Evolutionary conservation across 129 eudicot genomes (phyloP).

Genomic region (Pseudognaphalium luteoalbum): DNA sequence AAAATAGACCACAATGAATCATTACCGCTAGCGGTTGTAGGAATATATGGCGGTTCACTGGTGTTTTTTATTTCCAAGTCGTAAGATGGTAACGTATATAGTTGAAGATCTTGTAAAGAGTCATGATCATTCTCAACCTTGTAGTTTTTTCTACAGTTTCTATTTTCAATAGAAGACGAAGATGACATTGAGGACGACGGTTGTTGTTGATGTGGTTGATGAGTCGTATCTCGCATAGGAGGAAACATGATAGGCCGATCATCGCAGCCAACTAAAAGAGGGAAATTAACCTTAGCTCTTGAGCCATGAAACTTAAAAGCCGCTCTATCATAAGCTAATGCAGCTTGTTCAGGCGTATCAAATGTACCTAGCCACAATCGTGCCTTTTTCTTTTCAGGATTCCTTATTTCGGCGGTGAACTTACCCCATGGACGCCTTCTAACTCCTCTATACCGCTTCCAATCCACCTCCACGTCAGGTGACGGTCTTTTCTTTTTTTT

Average conservation of each 20-base stretch:
- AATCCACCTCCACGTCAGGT: constrained; percentile 15
- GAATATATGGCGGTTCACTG: not conserved
- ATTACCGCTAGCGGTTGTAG: not conserved
- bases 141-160: not conserved
- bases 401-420: constrained; percentile 45
- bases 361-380: constrained; percentile 43
- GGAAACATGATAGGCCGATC: not conserved
- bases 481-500: constrained; percentile 23
- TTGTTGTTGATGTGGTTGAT: constrained; percentile 1
- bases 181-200: constrained; percentile 21
- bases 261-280: constrained; percentile 31
- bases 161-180: constrained; percentile 23
- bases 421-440: constrained; percentile 46
- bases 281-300: constrained; percentile 40
- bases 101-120: constrained; percentile 26
- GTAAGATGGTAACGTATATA: constrained; percentile 16
- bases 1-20: constrained; percentile 36
- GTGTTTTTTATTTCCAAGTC: not conserved
- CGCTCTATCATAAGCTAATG: constrained; percentile 38
- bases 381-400: constrained; percentile 40
- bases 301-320: constrained; percentile 46
- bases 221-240: constrained; percentile 1
- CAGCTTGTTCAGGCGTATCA: constrained; percentile 42
- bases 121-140: constrained; percentile 19
- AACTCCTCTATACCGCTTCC: constrained; percentile 45